Percentiles rank a stretch among this genome's conserved stretches.
These are phyloP conservation scores for Rhamnella rubrinervis DNA, from an alignment of 331 rosid genomes.

Conservation along the genomic window DNA sequence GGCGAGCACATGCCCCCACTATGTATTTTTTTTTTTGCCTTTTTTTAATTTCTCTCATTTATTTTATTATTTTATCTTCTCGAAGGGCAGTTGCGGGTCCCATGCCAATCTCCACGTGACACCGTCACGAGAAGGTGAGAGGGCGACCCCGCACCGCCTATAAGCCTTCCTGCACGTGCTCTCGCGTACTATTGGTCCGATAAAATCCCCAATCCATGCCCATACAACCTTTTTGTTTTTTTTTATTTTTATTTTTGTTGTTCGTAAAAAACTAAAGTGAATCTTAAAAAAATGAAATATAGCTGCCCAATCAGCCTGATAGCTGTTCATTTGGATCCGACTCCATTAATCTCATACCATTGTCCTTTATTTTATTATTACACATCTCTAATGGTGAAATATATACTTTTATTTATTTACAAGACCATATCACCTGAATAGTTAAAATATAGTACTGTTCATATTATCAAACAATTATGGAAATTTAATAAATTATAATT, in stretches of 20 bases:
- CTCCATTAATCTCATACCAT: too few relatives aligned
- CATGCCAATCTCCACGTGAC: conserved; percentile 74
- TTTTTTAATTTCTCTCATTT: neutral
- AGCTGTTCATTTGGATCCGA: too few relatives aligned
- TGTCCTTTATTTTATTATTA: too few relatives aligned
- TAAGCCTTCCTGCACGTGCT: conserved; percentile 49
- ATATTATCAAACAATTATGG: too few relatives aligned
- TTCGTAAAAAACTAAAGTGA: neutral
- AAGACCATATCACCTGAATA: too few relatives aligned
- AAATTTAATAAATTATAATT: too few relatives aligned
- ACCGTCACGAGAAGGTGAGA: conserved; percentile 78
- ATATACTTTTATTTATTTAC: too few relatives aligned
- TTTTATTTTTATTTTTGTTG: neutral
- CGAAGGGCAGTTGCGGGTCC: conserved; percentile 45
- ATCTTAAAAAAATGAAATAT: neutral
- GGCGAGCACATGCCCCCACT: conserved; percentile 83
- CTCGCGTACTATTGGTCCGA: conserved; percentile 28
- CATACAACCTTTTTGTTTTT: conserved; percentile 9
- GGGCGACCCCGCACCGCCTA: conserved; percentile 33
- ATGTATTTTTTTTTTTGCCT: neutral
- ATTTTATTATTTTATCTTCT: neutral
- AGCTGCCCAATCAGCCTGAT: neutral
- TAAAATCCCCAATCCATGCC: conserved; percentile 27
- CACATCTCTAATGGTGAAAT: too few relatives aligned
- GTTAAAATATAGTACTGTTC: too few relatives aligned